Evolutionary conservation across 305 asterid species (phyloP).

Genomic region (Plantago coronopus): DNA sequence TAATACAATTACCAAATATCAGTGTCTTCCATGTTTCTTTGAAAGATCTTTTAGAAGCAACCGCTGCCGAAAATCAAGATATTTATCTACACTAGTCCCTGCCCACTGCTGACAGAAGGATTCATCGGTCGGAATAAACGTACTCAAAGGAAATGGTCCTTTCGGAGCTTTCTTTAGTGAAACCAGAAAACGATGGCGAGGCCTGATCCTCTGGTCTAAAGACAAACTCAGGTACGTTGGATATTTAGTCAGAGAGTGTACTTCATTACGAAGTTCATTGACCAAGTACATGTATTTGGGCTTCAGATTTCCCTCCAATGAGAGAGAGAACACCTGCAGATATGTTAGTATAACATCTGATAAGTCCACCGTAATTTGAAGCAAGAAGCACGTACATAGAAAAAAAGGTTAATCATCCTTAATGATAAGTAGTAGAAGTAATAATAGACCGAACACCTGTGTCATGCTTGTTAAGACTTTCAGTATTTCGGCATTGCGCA

Average conservation of each 20-base stretch:
- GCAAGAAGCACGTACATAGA: not conserved
- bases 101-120: conserved; percentile 94
- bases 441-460: conserved; percentile 50
- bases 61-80: conserved; percentile 79
- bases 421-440: conserved; percentile 10
- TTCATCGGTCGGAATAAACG: conserved; percentile 90
- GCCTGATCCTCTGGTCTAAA: conserved; percentile 84
- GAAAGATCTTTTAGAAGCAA: conserved; percentile 75
- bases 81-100: conserved; percentile 75
- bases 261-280: conserved; percentile 82
- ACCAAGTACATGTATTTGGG: conserved; percentile 86
- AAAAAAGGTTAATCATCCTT: conserved; percentile 14
- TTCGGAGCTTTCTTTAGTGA: conserved; percentile 79
- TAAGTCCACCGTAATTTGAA: conserved; percentile 17
- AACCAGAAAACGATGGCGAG: conserved; percentile 87
- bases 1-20: conserved; percentile 17
- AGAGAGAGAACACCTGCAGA: conserved; percentile 78
- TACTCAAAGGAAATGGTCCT: conserved; percentile 90
- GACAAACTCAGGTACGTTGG: conserved; percentile 87
- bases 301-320: conserved; percentile 77
- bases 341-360: conserved; percentile 6
- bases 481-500: conserved; percentile 65
- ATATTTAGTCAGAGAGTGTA: conserved; percentile 75
- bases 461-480: conserved; percentile 83
- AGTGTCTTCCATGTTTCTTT: conserved; percentile 60